Percentiles rank a stretch among this genome's conserved stretches.
phyloP scores from a whole-genome alignment of 495 filamentous ascomycete species.

The Aspergillus indologenus region DNA sequence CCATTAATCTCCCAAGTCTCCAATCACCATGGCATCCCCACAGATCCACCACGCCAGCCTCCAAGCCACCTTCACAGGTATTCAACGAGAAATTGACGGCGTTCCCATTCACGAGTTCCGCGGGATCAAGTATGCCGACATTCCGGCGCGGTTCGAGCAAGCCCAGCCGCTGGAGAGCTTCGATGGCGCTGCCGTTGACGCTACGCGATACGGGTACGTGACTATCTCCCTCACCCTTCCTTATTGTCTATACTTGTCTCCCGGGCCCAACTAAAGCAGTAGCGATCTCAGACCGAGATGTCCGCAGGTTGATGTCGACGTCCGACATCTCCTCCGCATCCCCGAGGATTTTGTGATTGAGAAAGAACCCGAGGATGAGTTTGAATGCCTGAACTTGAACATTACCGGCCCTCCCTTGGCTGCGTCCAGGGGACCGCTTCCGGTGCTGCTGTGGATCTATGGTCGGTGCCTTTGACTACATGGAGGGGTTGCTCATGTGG shows the following conservation, averaged over 20 bases:
- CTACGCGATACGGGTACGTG: slow-evolving; percentile 35
- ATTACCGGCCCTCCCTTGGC: slow-evolving; percentile 33
- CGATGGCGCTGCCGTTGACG: slow-evolving; percentile 29
- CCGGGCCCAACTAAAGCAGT: too few species aligned
- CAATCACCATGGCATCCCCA: slow-evolving; percentile 22
- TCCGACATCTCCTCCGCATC: slow-evolving; percentile 38
- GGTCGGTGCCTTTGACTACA: too few species aligned
- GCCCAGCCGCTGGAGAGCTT: slow-evolving; percentile 26
- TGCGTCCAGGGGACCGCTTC: slow-evolving; percentile 17
- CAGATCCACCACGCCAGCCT: slow-evolving; percentile 26
- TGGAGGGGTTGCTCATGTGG: not conserved
- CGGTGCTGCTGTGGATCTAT: slow-evolving; percentile 46
- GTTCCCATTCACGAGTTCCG: slow-evolving; percentile 31
- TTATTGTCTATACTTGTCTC: not conserved
- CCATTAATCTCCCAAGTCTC: not conserved
- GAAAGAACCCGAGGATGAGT: slow-evolving; percentile 38
- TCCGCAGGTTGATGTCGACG: slow-evolving; percentile 36
- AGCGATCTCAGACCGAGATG: slow-evolving; percentile 31
- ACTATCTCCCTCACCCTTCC: not conserved
- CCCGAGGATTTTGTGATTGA: slow-evolving; percentile 33
- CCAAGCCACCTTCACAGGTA: slow-evolving; percentile 35
- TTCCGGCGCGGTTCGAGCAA: slow-evolving; percentile 38
- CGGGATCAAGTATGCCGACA: slow-evolving; percentile 36
- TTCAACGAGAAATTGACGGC: slow-evolving; percentile 14
- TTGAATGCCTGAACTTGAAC: slow-evolving; percentile 44